Evolutionary conservation across 208 protist genomes (phyloP), one percentile per base, ranked within the genome.

Genomic region (Kentomonas sorsogonicus): DNA sequence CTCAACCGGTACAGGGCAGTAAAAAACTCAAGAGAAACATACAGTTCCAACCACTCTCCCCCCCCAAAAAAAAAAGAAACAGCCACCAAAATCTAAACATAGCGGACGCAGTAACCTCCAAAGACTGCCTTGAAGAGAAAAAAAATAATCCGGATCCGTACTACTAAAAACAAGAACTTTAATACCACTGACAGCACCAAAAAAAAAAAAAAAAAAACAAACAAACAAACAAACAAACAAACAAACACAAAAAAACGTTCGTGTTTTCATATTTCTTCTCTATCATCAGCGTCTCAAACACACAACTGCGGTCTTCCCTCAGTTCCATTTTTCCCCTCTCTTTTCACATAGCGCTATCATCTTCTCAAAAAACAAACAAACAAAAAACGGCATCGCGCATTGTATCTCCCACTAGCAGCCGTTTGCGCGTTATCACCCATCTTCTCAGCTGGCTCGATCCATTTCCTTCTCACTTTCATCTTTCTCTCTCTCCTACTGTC

Each of bases 81-180:
- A n/a, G n/a, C n/a, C n/a, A n/a, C n/a, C n/a, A n/a, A n/a, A n/a
- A n/a, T n/a, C n/a, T n/a, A n/a, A n/a, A n/a, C n/a, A n/a, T n/a
- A n/a, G n/a, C n/a, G n/a, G n/a, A n/a, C n/a, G n/a, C n/a, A n/a
- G n/a, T n/a, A n/a, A n/a, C n/a, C n/a, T n/a, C n/a, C n/a, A n/a
- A n/a, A n/a, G n/a, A n/a, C n/a, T n/a, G n/a, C n/a, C n/a, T n/a
- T n/a, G n/a, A n/a, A 36, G 33, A 36, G 5, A 11, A 5, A 36
- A 5, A 36, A 5, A 15, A 36, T 36, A 5, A 5, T 36, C 7
- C 33, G 5, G 33, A 5, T 36, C 11, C 33, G 7, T 11, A 91
- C 40, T 94, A 91, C 56, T 92, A 89, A 79, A 23, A 18, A 60
- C 47, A 33, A 0, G 18, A 2, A 43, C 20, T 40, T 46, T 0